Base-by-base conservation (phyloP, 805 yeast genomes). In the Groenewaldozyma salmanticensis region DNA sequence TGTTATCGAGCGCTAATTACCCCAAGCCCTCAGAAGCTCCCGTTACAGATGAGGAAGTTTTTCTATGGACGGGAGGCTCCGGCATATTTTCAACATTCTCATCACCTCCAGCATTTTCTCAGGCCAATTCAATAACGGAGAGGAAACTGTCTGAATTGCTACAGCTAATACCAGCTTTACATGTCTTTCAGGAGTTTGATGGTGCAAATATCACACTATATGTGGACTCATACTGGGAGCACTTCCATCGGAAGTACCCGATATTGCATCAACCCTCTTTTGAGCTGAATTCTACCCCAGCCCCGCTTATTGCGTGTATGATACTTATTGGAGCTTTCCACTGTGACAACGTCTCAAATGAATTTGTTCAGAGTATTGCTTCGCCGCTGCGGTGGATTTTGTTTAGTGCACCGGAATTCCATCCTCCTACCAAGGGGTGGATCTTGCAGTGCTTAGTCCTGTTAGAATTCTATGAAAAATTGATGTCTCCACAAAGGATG, bases 381-480 rank as follows among this genome's bases (percentile, higher is more conserved):
- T 67, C 58, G 33, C 81, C 94, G 0, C 59, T 85, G 22, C 61
- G 95, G 40, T 81, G 79, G 72, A 62, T 72, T 22, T 68, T 86
- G 2, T 85, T 85, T 54, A 73, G 81, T 29, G 74, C 79, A 36
- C 75, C 76, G 5, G 82, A 77, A 40, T 84, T 83, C 56, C 75
- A 73, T 43, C 80, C 94, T 1, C 95, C 95, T 1, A 80, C 86
- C 0, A 70, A 70, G 47, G 64, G 81, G 6, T 85, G 88, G 80
- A 73, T 85, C 6, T 67, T 86, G 37, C 95, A 86, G 58, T 68
- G 84, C 50, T 66, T 85, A 47, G 59, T 81, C 42, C 56, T 86
- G 47, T 57, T 86, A n/a, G 95, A 85, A 54, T 76, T 79, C 62
- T 79, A 76, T 53, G 95, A 85, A 57, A 82, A 85, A 61, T 71